Evolutionary conservation across 192 early-diverging fungal species (phyloP), one percentile per base, ranked within the genome.

Genomic region (Coemansia sp.): DNA sequence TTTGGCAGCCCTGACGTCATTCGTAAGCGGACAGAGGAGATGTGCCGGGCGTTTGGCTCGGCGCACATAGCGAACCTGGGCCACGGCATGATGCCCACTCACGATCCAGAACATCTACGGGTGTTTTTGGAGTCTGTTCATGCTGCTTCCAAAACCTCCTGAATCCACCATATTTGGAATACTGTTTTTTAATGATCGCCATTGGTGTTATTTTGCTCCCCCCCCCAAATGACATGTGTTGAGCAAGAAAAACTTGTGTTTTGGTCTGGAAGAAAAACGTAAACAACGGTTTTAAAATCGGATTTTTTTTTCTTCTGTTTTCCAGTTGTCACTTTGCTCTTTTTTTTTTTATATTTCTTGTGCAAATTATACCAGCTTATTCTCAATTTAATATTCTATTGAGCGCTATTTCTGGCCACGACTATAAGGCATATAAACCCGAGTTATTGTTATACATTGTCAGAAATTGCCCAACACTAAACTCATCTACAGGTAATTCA

Each of bases 61-160:
- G 78, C 81, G 45, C 93, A 94, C 55, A 94, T 99, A 72, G 96
- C 87, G 33, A 99, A 99, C 62, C 72, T 99, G 46, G 96, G 96
- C 23, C 96, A 99, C 72, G 96, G 96, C 11, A 94, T 97, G 84
- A 83, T 92, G 62, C 96, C 94, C 12, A 81, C 80, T 20, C 84
- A 88, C 46, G 82, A 86, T 58, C 88, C 88, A 1, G 88, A 92
- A 62, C 81, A 74, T 14, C 68, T 86, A 50, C 79, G 77, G 19
- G 77, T 85, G 38, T 92, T 87, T 61, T 63, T 92, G 37, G 84
- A 87, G 59, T 76, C 84, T 4, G 84, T 90, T 4, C 86, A 87
- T 50, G 59, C 80, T 21, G 79, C 68, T 11, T 75, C 63, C 60
- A 57, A 51, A 30, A 50, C 56, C 3, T 51, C 70, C 41, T 64